Percentiles rank a stretch among this genome's conserved stretches.
Evolutionary conservation across 495 filamentous ascomycete species (phyloP).

Genomic region (Aspergillus olivimuriae): DNA sequence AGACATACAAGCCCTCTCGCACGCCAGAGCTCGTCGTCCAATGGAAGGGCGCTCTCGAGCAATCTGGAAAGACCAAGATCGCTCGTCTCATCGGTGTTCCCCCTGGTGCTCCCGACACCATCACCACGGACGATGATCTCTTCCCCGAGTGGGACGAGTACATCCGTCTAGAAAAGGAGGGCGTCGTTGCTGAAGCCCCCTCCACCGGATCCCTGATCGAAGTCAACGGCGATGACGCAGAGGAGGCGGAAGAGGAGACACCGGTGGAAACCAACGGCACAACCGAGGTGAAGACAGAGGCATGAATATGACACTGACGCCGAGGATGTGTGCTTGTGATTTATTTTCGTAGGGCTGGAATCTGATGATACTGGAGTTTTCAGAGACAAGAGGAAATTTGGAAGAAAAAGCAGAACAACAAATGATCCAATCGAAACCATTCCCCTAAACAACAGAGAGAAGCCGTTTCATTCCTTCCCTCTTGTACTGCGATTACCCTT

Average conservation of each 20-base stretch:
- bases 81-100: conserved; percentile 79
- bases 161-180: conserved; percentile 70
- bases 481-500: too few species aligned
- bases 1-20: conserved; percentile 88
- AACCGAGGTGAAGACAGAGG: conserved; percentile 26
- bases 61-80: conserved; percentile 73
- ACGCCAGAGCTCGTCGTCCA: conserved; percentile 57
- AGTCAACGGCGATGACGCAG: conserved; percentile 34
- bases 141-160: conserved; percentile 97
- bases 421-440: neutral
- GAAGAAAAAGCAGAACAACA: neutral
- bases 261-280: conserved; percentile 29
- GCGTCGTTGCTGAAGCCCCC: conserved; percentile 33
- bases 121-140: conserved; percentile 77
- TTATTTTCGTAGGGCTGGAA: neutral
- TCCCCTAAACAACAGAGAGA: neutral
- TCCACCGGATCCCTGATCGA: conserved; percentile 45
- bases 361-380: neutral
- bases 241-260: conserved; percentile 21
- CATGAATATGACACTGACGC: conserved; percentile 3
- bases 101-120: conserved; percentile 41
- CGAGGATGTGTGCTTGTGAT: neutral
- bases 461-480: neutral
- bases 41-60: conserved; percentile 81
- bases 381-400: neutral